Evolutionary conservation across 768 basidiomycete species (phyloP).

Genomic region (Collybia mongolica): DNA sequence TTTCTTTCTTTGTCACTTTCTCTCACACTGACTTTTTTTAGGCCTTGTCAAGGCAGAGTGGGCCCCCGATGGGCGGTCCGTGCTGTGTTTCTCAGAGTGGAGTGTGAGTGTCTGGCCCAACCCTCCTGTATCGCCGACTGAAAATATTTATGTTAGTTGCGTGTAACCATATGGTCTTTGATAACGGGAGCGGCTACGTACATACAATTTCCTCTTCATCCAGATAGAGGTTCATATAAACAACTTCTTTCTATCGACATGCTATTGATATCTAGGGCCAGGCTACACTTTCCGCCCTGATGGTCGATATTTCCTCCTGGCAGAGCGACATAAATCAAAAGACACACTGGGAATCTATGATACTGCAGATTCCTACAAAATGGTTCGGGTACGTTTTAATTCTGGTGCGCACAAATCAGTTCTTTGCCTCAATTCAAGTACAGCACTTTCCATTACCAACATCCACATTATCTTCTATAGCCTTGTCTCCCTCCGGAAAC

Average conservation of each 20-base stretch:
- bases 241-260: not conserved
- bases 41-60: conserved; percentile 87
- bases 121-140: not conserved
- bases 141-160: conserved; percentile 50
- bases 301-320: conserved; percentile 81
- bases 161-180: conserved; percentile 86
- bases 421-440: conserved; percentile 3
- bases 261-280: conserved; percentile 23
- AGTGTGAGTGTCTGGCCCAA: conserved; percentile 60
- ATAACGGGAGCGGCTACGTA: conserved; percentile 72
- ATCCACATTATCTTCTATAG: conserved; percentile 63
- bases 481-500: conserved; percentile 76
- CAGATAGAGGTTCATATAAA: conserved; percentile 60
- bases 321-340: conserved; percentile 88
- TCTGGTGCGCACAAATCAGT: not conserved
- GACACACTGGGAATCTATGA: conserved; percentile 89
- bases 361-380: conserved; percentile 60
- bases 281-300: conserved; percentile 80
- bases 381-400: conserved; percentile 60
- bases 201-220: conserved; percentile 83
- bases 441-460: conserved; percentile 88
- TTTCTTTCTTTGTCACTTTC: not conserved
- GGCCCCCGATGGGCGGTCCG: conserved; percentile 80
- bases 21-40: conserved; percentile 11
- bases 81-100: conserved; percentile 92